A percentile compares a stretch with the other conserved stretches of the same genome.
phyloP scores from a whole-genome alignment of 805 yeast genomes.

The Lipomyces orientalis region DNA sequence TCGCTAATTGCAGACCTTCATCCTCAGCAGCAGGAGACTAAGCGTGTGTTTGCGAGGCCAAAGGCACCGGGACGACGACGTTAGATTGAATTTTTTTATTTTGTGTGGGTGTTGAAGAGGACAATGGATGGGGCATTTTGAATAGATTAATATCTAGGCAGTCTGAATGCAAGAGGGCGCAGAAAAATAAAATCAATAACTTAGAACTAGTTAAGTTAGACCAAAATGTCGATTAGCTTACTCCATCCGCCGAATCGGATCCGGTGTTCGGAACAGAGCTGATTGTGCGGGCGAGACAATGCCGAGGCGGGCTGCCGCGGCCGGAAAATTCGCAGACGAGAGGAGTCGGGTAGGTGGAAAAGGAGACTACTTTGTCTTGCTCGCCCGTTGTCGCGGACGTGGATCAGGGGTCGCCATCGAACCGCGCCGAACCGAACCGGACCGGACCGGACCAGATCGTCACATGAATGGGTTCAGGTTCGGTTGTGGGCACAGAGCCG shows the following conservation, averaged over 20 bases:
- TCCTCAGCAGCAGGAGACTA: constrained; percentile 25
- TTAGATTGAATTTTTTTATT: constrained; percentile 2
- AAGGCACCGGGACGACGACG: constrained; percentile 38
- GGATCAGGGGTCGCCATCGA: neutral
- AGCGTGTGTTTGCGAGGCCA: constrained; percentile 34
- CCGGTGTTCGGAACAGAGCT: no score
- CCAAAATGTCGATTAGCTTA: no score
- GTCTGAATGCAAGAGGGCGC: no score
- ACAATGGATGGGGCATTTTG: neutral
- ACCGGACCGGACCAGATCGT: neutral
- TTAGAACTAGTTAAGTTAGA: no score
- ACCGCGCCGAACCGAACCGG: neutral
- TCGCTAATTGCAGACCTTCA: constrained; percentile 30
- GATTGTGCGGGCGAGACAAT: no score
- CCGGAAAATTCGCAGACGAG: no score
- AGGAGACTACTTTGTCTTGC: no score
- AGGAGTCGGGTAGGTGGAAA: no score
- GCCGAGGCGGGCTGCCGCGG: no score
- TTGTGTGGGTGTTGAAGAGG: neutral
- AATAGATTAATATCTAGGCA: neutral
- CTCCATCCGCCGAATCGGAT: no score
- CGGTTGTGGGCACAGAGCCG: neutral
- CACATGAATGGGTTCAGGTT: neutral
- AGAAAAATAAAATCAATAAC: no score
- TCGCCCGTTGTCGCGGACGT: no score